Evolutionary conservation across 352 stramenopile genomes (phyloP).

Genomic region (Phytopythium helicoides): DNA sequence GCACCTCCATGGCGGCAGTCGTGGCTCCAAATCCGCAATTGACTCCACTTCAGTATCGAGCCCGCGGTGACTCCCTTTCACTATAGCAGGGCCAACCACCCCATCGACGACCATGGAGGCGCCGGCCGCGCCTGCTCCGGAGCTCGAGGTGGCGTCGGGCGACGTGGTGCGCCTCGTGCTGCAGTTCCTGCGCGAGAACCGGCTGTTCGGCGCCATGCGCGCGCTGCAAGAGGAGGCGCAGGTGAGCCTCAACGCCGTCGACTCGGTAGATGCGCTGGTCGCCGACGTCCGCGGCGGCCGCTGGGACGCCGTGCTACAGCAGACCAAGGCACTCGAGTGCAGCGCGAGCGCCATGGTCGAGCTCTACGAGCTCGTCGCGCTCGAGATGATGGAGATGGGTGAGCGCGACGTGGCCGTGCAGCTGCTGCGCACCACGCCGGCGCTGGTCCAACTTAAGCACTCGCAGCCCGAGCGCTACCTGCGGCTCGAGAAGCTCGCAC

Average conservation of each 20-base stretch:
- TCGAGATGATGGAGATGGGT: constrained; percentile 88
- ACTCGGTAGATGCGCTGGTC: constrained; percentile 77
- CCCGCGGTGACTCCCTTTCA: too few species aligned
- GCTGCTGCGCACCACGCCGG: constrained; percentile 48
- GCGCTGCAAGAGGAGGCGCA: constrained; percentile 87
- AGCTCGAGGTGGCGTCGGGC: constrained; percentile 61
- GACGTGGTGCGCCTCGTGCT: constrained; percentile 90
- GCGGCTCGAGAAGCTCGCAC: constrained; percentile 73
- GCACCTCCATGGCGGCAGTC: background rate
- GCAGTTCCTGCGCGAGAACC: constrained; percentile 92
- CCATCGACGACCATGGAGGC: background rate
- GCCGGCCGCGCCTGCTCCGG: constrained; percentile 12
- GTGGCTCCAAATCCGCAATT: background rate
- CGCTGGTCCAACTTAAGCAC: constrained; percentile 48
- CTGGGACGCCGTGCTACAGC: constrained; percentile 90
- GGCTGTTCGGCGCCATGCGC: constrained; percentile 76
- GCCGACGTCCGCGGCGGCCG: constrained; percentile 78
- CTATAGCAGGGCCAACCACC: too few species aligned
- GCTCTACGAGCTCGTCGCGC: constrained; percentile 87
- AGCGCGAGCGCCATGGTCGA: constrained; percentile 70
- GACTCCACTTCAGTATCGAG: too few species aligned
- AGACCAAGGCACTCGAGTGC: constrained; percentile 76
- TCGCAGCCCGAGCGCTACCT: constrained; percentile 52
- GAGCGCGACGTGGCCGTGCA: constrained; percentile 75
- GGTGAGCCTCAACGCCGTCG: constrained; percentile 85